Percentiles rank a stretch among this genome's conserved stretches.
phyloP scores from a whole-genome alignment of 2,329 filamentous ascomycete genomes.

The Iodosphaeria phyllophila region DNA sequence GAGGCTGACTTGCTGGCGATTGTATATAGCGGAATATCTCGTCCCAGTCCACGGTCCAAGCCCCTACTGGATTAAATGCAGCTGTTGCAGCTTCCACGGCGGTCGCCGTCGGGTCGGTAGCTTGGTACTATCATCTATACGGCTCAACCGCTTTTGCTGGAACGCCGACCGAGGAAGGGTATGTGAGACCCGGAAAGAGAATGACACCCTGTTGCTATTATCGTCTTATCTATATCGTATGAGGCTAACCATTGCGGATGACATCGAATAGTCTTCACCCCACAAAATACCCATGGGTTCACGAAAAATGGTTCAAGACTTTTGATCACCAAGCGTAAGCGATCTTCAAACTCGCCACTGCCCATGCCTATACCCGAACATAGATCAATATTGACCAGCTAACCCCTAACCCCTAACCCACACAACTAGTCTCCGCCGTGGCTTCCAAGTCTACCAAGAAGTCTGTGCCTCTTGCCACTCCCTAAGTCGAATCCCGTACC shows the following conservation, averaged over 20 bases:
- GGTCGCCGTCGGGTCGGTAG: conserved; percentile 72
- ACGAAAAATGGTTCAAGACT: conserved; percentile 80
- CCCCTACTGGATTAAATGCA: conserved; percentile 67
- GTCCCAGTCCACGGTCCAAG: conserved; percentile 53
- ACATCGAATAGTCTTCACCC: conserved; percentile 83
- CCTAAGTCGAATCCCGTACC: conserved; percentile 83
- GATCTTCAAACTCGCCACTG: conserved; percentile 2
- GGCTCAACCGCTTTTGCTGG: conserved; percentile 73
- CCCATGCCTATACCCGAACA: conserved; percentile 1
- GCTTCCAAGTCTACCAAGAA: conserved; percentile 98
- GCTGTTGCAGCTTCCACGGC: conserved; percentile 75
- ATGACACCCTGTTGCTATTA: no score
- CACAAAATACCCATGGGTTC: conserved; percentile 88
- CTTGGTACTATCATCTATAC: conserved; percentile 96
- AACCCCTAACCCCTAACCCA: background rate
- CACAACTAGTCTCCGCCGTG: conserved; percentile 68
- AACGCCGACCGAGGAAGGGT: conserved; percentile 96
- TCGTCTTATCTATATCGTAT: no score
- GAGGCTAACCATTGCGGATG: no score
- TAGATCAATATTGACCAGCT: no score
- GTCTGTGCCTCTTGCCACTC: conserved; percentile 98
- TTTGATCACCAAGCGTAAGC: conserved; percentile 94
- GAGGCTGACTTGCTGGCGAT: conserved; percentile 3
- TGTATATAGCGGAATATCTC: conserved; percentile 42
- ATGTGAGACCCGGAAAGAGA: no score